Percentiles rank a stretch among this genome's conserved stretches.
Evolutionary conservation across 805 yeast species (phyloP).

Genomic region (Ogataea kodamae): DNA sequence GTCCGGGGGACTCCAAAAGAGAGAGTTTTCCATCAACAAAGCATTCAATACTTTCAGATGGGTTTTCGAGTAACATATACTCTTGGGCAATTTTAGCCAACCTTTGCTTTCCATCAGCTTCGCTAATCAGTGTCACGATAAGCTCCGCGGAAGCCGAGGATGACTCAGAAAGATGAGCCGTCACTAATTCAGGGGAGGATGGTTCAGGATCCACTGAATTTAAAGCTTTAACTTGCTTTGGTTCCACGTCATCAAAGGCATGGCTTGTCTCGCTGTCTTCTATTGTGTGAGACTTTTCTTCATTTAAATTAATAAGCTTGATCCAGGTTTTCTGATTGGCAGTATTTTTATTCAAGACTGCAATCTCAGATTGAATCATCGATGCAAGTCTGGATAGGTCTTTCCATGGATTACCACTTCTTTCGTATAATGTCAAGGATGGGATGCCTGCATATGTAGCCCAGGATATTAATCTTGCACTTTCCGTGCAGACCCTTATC

Average conservation of each 20-base stretch:
- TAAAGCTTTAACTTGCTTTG: constrained; percentile 2
- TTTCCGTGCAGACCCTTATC: constrained; percentile 36
- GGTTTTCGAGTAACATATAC: constrained; percentile 5
- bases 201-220: constrained; percentile 17
- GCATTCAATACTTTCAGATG: constrained; percentile 4
- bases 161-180: constrained; percentile 11
- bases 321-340: constrained; percentile 20
- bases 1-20: constrained; percentile 17
- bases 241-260: constrained; percentile 1
- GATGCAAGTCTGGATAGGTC: constrained; percentile 23
- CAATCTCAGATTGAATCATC: constrained; percentile 27
- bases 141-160: constrained; percentile 9
- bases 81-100: constrained; percentile 4
- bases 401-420: constrained; percentile 31
- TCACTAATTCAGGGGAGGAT: constrained; percentile 12
- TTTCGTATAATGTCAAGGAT: constrained; percentile 27
- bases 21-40: constrained; percentile 14
- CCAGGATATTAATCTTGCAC: constrained; percentile 35
- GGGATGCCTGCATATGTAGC: constrained; percentile 25
- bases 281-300: constrained; percentile 16
- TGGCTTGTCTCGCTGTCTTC: constrained; percentile 11
- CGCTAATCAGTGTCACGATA: constrained; percentile 15
- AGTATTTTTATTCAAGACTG: constrained; percentile 17
- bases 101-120: constrained; percentile 8
- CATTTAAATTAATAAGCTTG: constrained; percentile 22